Base-by-base conservation (phyloP, 495 filamentous ascomycete species). In the Podospora sp. region DNA sequence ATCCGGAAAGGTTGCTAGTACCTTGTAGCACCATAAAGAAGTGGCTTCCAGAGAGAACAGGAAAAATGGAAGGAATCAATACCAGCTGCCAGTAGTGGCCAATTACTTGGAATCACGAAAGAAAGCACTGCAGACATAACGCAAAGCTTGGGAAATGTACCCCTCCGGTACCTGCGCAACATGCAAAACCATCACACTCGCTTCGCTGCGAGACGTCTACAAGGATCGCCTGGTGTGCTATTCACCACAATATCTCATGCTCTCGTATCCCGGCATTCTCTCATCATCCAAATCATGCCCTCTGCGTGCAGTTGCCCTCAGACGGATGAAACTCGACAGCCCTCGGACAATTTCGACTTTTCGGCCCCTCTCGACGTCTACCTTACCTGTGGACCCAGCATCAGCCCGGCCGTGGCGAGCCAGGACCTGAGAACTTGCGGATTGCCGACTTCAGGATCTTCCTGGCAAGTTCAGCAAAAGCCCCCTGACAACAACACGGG, bases 221-320 rank as follows among this genome's bases (percentile, higher is more conserved):
- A 57, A 57, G 53, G 53, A 57, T 22, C 53, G 53, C 53, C 53
- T 57, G 53, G 22, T 57, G 14, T n/a, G n/a, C n/a, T 24, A 57
- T 25, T 57, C 53, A 12, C 53, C 53, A 20, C 18, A 57, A 12
- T 25, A 57, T 57, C 53, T 57, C 53, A 12, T 57, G 53, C 53
- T 57, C n/a, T 25, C 18, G 22, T 57, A 57, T 25, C 53, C 53
- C 53, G 25, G 53, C 53, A 20, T 57, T 25, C 53, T 57, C 53
- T 57, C 53, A 22, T 57, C 53, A 25, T 20, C 53, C 53, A 57
- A 57, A 22, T 57, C 53, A 21, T 57, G 53, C 25, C 53, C n/a
- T 12, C 53, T 57, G n/a, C 25, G 53, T 24, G 53, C 53, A 20
- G 22, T 57, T 24, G 22, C 25, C 53, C 22, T 57, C 53, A 57